Base-by-base conservation (phyloP, 176 grass and related monocot species). In the Avena atlantica region DNA sequence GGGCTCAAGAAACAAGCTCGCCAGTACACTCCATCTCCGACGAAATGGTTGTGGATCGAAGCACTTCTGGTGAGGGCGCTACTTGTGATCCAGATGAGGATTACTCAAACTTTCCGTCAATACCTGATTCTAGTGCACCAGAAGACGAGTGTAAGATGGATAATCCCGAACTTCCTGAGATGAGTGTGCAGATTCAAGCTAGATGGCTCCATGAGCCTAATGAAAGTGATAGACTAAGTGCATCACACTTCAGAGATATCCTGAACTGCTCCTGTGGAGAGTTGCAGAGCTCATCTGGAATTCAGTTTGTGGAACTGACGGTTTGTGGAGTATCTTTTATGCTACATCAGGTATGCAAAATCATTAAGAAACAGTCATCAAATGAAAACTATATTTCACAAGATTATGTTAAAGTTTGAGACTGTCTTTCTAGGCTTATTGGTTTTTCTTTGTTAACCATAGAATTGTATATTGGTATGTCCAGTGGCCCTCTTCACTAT, bases 291-390 rank as follows among this genome's bases (percentile, higher is more conserved):
- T 94, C 83, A 55, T 96, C 87, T 21, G 89, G 92, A 68, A 86
- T 64, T 48, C 89, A 90, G 34, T 94, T 92, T 90, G 92, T 99
- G 58, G 97, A 96, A 85, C 62, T 99, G 70, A 93, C 71, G 31
- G 90, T 96, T 81, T 94, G 94, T 8, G 97, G 97, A 45, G 89
- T 89, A 93, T 99, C 97, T 60, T 96, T 99, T 82, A 99, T 99
- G 97, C 85, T 96, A 76, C 97, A 99, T 89, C 97, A 96, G 94
- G 97, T 96, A 89, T 48, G 65, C 9, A 57, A 49, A 62, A 63
- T 81, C 10, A 53, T 48, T 12, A 53, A 48, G 24, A 60, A 59
- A n/a, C 9, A 9, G 17, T 0, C 11, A 61, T 56, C 25, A 60
- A 60, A n/a, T 27, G 23, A 42, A 2, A 81, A 14, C 5, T 34